A percentile compares a stretch with the other conserved stretches of the same genome.
phyloP scores from a whole-genome alignment of 495 filamentous ascomycete genomes.

The Xylaria palmicola region DNA sequence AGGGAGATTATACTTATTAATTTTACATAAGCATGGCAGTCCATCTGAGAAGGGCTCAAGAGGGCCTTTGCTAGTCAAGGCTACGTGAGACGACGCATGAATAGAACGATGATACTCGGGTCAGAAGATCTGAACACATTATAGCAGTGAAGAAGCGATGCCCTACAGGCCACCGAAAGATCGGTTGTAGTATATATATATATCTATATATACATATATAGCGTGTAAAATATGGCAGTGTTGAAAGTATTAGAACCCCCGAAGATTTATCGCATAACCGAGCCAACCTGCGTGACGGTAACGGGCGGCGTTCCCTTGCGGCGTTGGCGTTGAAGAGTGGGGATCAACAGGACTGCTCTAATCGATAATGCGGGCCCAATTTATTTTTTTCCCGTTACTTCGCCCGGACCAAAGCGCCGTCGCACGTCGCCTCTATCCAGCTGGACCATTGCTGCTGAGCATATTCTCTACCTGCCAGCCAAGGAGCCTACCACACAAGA shows the following conservation, averaged over 20 bases:
- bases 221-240: background rate
- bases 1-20: background rate
- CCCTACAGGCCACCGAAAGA: background rate
- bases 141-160: background rate
- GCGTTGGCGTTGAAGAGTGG: too few relatives aligned
- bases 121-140: slow-evolving; percentile 11
- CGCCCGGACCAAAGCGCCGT: background rate
- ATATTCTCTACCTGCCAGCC: background rate
- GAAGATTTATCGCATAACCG: too few relatives aligned
- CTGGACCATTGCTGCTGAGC: slow-evolving; percentile 7
- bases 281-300: too few relatives aligned
- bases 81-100: slow-evolving; percentile 7
- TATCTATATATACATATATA: too few relatives aligned
- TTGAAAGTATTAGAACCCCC: background rate
- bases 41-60: background rate
- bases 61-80: background rate
- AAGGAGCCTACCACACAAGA: slow-evolving; percentile 31
- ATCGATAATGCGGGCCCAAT: slow-evolving; percentile 29
- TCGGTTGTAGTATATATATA: background rate
- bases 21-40: slow-evolving; percentile 1
- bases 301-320: too few relatives aligned
- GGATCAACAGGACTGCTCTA: background rate
- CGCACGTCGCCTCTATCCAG: background rate
- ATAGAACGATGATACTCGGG: slow-evolving; percentile 6
- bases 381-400: slow-evolving; percentile 22